Base-by-base conservation (phyloP, 1,284 basidiomycete species). In the Sporisorium iseilematis-ciliati region DNA sequence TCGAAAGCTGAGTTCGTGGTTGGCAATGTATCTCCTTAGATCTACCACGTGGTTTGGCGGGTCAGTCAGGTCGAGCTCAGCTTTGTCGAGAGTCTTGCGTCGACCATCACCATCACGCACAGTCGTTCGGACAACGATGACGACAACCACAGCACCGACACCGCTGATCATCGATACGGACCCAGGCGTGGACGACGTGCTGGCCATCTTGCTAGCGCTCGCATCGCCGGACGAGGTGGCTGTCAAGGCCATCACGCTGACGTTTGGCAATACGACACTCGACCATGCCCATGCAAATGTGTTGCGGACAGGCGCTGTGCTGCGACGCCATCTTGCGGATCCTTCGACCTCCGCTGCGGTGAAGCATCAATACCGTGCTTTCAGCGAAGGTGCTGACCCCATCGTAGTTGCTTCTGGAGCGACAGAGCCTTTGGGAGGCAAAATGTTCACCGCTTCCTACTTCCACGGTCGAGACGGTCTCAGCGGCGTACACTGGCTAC, bases 121-220 rank as follows among this genome's bases (percentile, higher is more conserved):
- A n/a, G 18, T 33, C 48, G 10, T 12, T n/a, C 40, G 41, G 18
- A 45, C 10, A 23, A 16, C 53, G 23, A 16, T 21, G n/a, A 35
- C 40, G 38, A 31, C 8, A 40, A 29, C 48, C 43, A 46, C 57
- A 52, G 20, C 54, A 3, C 68, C 73, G 5, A 54, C 45, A n/a
- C 68, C 73, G 11, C 69, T 75, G 18, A 68, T 78, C 64, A 72
- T 69, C 66, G 80, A 81, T 65, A 85, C 84, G 2, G 85, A 86
- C 62, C 85, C 85, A 23, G 95, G 95, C 50, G 93, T 97, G 3
- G 95, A 98, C 86, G 95, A 98, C 84, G 88, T 91, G 41, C 85
- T 96, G 49, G 94, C 94, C 41, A 91, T 87, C 70, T 79, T 87
- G 55, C 80, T 86, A 25, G 79, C 79, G 0, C 68, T 81, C 23